Base-by-base conservation (phyloP, 371 early-diverging fungal genomes). In the Apophysomyces elegans region DNA sequence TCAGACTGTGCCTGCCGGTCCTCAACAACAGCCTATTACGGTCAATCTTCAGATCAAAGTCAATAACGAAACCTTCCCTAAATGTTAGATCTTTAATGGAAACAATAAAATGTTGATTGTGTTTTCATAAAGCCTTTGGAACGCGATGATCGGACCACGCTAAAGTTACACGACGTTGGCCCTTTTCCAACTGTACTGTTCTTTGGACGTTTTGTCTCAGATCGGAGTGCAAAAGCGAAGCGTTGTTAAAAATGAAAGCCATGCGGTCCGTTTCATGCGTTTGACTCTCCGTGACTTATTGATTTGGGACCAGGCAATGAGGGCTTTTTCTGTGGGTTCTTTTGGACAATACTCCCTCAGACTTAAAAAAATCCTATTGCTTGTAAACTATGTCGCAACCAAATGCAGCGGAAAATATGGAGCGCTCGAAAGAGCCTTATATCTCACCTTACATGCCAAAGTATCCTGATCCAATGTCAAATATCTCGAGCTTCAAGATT, bases 401-500 rank as follows among this genome's bases (percentile, higher is more conserved):
- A 26, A 26, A 26, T 26, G 32, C 32, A 26, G 2, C 32, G 0
- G 32, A 63, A 16, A 64, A 64, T 36, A 45, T 56, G n/a, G 41
- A 61, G 21, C 70, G 74, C 38, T 59, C 70, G 26, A 66, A 68
- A 37, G 83, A 78, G 66, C 80, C 74, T 54, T 67, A 75, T 46
- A 68, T 69, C 5, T 79, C 80, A 32, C 90, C 90, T 7, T 89
- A 89, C 60, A 80, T 77, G 47, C 86, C 86, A 66, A 84, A 84
- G 67, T 85, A 70, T 57, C 78, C 88, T 50, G 94, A 95, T 79
- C 88, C 89, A 63, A 84, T 94, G 65, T 93, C 93, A 63, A 89
- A 94, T 56, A 92, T 96, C 35, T 83, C 85, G 66, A 95, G 95
- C 83, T 98, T 96, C 74, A 87, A 90, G 79, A 96, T 98, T 69